Base-by-base conservation (phyloP, 139 green algal genomes). In the Chlamydomonas eustigma region DNA sequence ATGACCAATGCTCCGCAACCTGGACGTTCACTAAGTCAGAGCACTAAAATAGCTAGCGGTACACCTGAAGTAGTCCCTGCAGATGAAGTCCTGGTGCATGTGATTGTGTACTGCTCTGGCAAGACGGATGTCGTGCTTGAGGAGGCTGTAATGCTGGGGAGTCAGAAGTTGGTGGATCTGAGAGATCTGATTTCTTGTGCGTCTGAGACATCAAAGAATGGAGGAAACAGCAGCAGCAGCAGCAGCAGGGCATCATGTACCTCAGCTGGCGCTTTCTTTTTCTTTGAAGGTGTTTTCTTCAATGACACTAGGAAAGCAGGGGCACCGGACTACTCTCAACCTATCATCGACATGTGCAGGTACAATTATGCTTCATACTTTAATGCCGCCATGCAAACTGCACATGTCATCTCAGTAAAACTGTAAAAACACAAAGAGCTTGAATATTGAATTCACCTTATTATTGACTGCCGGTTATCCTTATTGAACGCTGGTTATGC, bases 331-430 rank as follows among this genome's bases (percentile, higher is more conserved):
- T 39, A 64, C 24, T 75, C 69, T 2, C 24, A 8, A 2, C 69
- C 69, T 28, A 75, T 75, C 69, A 75, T 64, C 2, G 69, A 64
- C 28, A 32, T 75, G 37, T 74, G 67, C 67, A 74, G 34, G 65
- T 72, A 34, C 6, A 30, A 69, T 4, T 69, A 30, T 4, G 28
- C 4, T 8, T 4, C 8, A n/a, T 67, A 30, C n/a, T n/a, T n/a
- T n/a, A n/a, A n/a, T n/a, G n/a, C n/a, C n/a, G n/a, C n/a, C n/a
- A n/a, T n/a, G n/a, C n/a, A n/a, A n/a, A n/a, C n/a, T n/a, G n/a
- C n/a, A n/a, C n/a, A n/a, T n/a, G n/a, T n/a, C n/a, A n/a, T n/a
- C n/a, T n/a, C n/a, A n/a, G n/a, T n/a, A n/a, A n/a, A n/a, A n/a
- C n/a, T n/a, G n/a, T n/a, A n/a, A n/a, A n/a, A n/a, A n/a, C n/a